A percentile compares a stretch with the other conserved stretches of the same genome.
Conservation (phyloP, 768 basidiomycete genomes). For the Kwoniella pini region DNA sequence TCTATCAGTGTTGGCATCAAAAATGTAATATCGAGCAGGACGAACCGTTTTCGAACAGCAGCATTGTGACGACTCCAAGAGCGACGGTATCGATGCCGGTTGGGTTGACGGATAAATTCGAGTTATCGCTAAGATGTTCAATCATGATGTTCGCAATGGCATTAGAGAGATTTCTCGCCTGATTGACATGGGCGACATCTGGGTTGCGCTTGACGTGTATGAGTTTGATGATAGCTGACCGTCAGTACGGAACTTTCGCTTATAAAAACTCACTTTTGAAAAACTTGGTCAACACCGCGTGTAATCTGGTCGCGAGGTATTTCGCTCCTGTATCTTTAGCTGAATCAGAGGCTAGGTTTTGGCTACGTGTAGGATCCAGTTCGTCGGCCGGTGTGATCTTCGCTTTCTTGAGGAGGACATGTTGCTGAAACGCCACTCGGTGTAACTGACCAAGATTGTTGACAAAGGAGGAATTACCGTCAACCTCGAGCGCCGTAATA, state of each 20-base stretch:
- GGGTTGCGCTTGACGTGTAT: conserved; percentile 74
- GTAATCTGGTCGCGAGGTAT: conserved; percentile 76
- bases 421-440: conserved; percentile 82
- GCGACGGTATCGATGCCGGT: conserved; percentile 58
- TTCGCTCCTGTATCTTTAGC: conserved; percentile 66
- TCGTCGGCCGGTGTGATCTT: conserved; percentile 59
- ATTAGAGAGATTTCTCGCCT: conserved; percentile 69
- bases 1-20: not conserved
- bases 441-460: conserved; percentile 75
- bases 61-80: conserved; percentile 60
- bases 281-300: conserved; percentile 73
- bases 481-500: conserved; percentile 71
- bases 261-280: conserved; percentile 69
- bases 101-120: not conserved
- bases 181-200: conserved; percentile 73
- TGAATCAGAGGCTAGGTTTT: not conserved
- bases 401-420: conserved; percentile 70
- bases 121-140: conserved; percentile 61
- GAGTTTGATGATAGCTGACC: conserved; percentile 77
- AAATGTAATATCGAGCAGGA: not conserved
- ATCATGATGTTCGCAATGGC: conserved; percentile 72
- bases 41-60: conserved; percentile 65
- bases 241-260: too few species aligned
- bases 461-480: conserved; percentile 66
- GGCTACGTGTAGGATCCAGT: conserved; percentile 5